These are phyloP conservation scores for Medakamo hakoo DNA, from an alignment of 139 green algal genomes.

Conservation along the genomic window DNA sequence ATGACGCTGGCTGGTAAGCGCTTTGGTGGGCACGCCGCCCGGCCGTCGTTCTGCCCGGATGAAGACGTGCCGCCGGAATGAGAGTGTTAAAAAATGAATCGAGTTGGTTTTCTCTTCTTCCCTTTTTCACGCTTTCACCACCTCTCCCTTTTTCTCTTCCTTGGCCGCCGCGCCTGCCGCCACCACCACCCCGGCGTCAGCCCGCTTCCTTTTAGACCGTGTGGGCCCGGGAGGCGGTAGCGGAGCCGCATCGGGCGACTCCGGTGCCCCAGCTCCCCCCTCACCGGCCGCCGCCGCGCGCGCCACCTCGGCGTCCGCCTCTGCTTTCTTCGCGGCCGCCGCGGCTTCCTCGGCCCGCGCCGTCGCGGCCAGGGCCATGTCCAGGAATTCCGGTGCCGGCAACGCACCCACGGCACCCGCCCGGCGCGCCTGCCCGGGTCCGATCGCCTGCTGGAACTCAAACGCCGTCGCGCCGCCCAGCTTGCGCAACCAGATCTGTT, in stretches of 20 bases:
- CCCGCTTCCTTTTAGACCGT: background rate
- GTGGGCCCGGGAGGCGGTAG: background rate
- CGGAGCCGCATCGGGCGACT: no score
- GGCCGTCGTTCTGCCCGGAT: background rate
- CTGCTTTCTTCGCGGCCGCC: background rate
- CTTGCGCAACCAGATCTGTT: conserved; percentile 65
- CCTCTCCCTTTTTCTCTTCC: background rate
- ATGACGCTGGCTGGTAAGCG: background rate
- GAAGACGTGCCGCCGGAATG: background rate
- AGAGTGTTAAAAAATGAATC: background rate
- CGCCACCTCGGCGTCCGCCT: background rate
- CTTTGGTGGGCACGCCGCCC: background rate
- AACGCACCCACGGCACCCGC: background rate
- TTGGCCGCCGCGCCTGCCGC: background rate
- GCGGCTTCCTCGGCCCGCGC: no score
- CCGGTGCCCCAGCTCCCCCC: no score
- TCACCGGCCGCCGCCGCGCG: no score
- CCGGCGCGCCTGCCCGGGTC: no score
- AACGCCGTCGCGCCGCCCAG: conserved; percentile 39
- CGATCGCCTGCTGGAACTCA: background rate
- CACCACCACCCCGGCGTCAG: background rate
- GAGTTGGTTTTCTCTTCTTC: background rate
- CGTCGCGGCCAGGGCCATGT: background rate
- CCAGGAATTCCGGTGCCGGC: background rate
- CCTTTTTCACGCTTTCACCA: background rate